A percentile compares a stretch with the other conserved stretches of the same genome.
Evolutionary conservation across 192 early-diverging fungal genomes (phyloP).

Genomic region (Backusella tarrabulga): DNA sequence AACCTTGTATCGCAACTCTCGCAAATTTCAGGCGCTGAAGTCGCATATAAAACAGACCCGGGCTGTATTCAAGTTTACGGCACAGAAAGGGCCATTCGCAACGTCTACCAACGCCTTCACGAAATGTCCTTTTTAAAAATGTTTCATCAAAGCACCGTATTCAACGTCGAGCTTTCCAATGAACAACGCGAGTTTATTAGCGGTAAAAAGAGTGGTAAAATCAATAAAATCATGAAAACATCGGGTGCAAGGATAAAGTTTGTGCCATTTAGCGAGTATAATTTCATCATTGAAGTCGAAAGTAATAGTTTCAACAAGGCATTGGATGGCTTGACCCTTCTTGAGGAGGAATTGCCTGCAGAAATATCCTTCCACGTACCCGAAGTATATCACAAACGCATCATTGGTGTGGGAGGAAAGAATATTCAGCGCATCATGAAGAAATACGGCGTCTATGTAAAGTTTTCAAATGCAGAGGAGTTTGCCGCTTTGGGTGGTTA

Average conservation of each 20-base stretch:
- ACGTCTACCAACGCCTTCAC: conserved; percentile 56
- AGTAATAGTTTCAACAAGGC: conserved; percentile 49
- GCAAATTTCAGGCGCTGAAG: conserved; percentile 58
- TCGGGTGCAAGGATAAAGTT: conserved; percentile 70
- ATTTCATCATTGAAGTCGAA: conserved; percentile 78
- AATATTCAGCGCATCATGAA: conserved; percentile 92
- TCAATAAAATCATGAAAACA: conserved; percentile 80
- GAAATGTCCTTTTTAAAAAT: conserved; percentile 50
- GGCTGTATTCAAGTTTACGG: conserved; percentile 73
- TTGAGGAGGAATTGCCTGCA: conserved; percentile 79
- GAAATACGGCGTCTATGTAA: conserved; percentile 83
- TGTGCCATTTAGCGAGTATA: conserved; percentile 67
- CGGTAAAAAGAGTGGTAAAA: conserved; percentile 87
- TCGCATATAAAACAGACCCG: conserved; percentile 50
- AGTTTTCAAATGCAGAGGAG: conserved; percentile 85
- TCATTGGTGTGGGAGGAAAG: conserved; percentile 85
- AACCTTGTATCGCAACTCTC: conserved; percentile 49
- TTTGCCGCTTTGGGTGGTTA: conserved; percentile 76
- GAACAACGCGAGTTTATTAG: conserved; percentile 86
- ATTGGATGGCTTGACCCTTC: conserved; percentile 64
- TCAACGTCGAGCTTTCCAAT: conserved; percentile 72
- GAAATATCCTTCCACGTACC: conserved; percentile 84
- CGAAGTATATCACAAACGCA: conserved; percentile 80
- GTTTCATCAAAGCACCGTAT: conserved; percentile 58
- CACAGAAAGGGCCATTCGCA: conserved; percentile 56